Conservation (phyloP, 2,329 filamentous ascomycete genomes). For the Geosmithia flava region DNA sequence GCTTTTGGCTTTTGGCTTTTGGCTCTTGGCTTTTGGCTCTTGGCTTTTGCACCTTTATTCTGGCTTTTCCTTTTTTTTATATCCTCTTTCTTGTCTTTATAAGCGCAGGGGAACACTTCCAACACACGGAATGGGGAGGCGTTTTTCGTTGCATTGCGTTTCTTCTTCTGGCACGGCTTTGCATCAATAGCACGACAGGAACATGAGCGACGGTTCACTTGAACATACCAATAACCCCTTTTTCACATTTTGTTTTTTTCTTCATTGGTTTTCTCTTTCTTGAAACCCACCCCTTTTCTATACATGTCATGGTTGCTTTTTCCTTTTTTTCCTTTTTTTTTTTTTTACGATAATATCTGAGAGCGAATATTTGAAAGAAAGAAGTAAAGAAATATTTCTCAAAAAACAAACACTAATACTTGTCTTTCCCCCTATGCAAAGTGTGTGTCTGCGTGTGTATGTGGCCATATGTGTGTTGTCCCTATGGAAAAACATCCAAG, state of each 20-base stretch:
- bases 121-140: background rate
- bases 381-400: too few relatives aligned
- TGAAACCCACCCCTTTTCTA: background rate
- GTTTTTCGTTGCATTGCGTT: background rate
- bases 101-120: background rate
- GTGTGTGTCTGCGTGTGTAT: background rate
- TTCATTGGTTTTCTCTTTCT: background rate
- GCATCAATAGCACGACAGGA: background rate
- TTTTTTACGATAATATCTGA: background rate
- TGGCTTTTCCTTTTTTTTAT: background rate
- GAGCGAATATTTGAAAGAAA: background rate
- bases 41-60: too few relatives aligned
- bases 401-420: too few relatives aligned
- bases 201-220: background rate
- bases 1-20: background rate
- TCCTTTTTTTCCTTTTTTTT: background rate
- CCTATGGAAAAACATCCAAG: background rate
- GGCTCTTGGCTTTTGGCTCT: background rate
- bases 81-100: constrained; percentile 7
- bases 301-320: background rate
- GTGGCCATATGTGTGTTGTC: background rate
- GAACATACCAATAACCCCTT: background rate
- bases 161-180: background rate
- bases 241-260: too few relatives aligned
- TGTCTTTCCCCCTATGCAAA: background rate